These are phyloP conservation scores for Apiospora sp. DNA, from an alignment of 2,329 filamentous ascomycete genomes.

Conservation along the genomic window DNA sequence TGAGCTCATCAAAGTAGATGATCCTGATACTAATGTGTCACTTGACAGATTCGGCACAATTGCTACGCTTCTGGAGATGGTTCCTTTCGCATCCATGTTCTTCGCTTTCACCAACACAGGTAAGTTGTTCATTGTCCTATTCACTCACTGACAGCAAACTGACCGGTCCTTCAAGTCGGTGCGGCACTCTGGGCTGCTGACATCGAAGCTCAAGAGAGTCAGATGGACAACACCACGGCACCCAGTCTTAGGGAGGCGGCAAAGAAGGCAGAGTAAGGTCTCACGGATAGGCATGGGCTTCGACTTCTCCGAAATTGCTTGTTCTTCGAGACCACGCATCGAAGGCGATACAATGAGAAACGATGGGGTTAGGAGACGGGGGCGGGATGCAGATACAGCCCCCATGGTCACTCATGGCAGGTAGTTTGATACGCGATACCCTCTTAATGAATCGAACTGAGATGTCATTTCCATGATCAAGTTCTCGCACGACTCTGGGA, in stretches of 20 bases:
- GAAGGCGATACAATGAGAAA: background rate
- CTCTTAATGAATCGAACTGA: background rate
- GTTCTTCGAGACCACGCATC: constrained; percentile 34
- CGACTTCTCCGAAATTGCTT: constrained; percentile 38
- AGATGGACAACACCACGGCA: constrained; percentile 60
- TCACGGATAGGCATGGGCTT: constrained; percentile 32
- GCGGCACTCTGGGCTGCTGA: constrained; percentile 95
- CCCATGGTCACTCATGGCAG: background rate
- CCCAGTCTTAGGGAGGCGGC: constrained; percentile 57
- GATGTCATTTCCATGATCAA: background rate
- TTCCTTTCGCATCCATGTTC: constrained; percentile 82
- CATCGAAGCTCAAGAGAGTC: constrained; percentile 67
- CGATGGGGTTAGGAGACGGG: constrained; percentile 20
- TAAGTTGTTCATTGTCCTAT: constrained; percentile 42
- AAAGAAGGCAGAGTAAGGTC: constrained; percentile 54
- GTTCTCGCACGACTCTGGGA: background rate
- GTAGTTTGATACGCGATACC: constrained; percentile 12
- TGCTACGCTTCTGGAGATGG: constrained; percentile 82
- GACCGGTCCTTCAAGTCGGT: constrained; percentile 64
- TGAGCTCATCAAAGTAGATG: constrained; percentile 3
- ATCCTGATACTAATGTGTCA: constrained; percentile 4
- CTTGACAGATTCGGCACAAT: constrained; percentile 72
- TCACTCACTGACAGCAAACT: background rate
- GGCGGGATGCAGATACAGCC: background rate
- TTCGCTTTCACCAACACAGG: constrained; percentile 90